Conservation (phyloP, 2,329 filamentous ascomycete genomes). For the Curvularia spicifera region DNA sequence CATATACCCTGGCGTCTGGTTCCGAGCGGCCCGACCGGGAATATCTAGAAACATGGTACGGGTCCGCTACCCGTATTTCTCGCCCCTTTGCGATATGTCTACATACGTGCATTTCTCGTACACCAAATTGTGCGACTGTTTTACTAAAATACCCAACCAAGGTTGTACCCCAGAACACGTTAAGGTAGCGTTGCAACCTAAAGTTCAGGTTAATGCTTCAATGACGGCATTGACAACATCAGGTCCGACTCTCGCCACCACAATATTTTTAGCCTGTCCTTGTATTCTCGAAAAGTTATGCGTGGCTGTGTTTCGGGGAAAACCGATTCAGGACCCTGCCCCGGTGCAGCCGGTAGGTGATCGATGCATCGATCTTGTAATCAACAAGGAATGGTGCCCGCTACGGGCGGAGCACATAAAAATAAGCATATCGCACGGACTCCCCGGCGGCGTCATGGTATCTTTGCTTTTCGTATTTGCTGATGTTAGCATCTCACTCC, state of each 20-base stretch:
- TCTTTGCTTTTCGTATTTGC: slow-evolving; percentile 13
- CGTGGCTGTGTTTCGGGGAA: neutral
- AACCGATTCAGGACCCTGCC: neutral
- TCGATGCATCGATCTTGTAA: neutral
- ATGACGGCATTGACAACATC: neutral
- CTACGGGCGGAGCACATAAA: neutral
- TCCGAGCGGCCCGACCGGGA: neutral
- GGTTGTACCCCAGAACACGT: neutral
- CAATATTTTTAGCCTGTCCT: neutral
- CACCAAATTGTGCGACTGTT: neutral
- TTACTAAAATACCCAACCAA: neutral
- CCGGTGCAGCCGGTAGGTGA: neutral
- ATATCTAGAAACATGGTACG: neutral
- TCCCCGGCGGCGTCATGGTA: slow-evolving; percentile 8
- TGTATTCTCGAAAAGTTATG: neutral
- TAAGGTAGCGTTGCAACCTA: neutral
- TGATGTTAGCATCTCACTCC: slow-evolving; percentile 7
- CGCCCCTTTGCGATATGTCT: neutral
- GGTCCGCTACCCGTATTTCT: neutral
- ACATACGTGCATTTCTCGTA: neutral
- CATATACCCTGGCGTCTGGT: neutral
- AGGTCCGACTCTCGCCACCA: neutral
- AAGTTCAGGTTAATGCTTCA: neutral
- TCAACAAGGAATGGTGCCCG: slow-evolving; percentile 9
- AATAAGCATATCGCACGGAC: slow-evolving; percentile 14